phyloP scores from a whole-genome alignment of 345 rosid species.

The Sonneratia alba region DNA sequence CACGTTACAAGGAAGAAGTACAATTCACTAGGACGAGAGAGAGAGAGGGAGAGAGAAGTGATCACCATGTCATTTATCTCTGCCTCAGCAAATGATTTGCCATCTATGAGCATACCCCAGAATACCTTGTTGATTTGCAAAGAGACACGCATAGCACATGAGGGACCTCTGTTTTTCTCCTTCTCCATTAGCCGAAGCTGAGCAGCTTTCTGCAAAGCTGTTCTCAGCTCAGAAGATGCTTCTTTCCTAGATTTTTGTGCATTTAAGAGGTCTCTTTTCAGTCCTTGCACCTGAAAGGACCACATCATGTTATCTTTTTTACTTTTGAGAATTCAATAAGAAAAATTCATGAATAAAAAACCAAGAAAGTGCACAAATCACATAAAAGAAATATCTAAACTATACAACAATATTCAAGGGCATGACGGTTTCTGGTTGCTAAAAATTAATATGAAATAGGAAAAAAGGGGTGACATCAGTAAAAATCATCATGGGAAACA shows the following conservation, averaged over 20 bases:
- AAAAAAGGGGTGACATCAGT: neutral
- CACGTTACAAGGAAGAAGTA: neutral
- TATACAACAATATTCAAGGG: no score
- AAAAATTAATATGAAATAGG: neutral
- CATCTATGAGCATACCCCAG: conserved; percentile 97
- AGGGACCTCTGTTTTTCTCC: conserved; percentile 96
- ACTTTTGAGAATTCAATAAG: no score
- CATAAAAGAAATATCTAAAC: no score
- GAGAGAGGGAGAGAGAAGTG: neutral
- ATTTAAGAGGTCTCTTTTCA: conserved; percentile 62
- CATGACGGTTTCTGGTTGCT: neutral
- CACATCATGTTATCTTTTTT: neutral
- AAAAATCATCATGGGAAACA: neutral
- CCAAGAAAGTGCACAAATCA: no score
- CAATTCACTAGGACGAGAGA: neutral
- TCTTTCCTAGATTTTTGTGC: conserved; percentile 70
- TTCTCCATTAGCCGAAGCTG: conserved; percentile 84
- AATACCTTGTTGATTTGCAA: conserved; percentile 81
- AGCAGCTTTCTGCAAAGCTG: conserved; percentile 85
- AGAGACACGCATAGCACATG: conserved; percentile 95
- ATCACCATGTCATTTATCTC: conserved; percentile 98
- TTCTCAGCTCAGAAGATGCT: conserved; percentile 69
- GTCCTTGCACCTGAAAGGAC: conserved; percentile 60
- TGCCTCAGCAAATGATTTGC: conserved; percentile 97
- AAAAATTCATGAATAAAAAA: no score